Conservation (phyloP, 75 land plant genomes). For the Picea sitchensis region DNA sequence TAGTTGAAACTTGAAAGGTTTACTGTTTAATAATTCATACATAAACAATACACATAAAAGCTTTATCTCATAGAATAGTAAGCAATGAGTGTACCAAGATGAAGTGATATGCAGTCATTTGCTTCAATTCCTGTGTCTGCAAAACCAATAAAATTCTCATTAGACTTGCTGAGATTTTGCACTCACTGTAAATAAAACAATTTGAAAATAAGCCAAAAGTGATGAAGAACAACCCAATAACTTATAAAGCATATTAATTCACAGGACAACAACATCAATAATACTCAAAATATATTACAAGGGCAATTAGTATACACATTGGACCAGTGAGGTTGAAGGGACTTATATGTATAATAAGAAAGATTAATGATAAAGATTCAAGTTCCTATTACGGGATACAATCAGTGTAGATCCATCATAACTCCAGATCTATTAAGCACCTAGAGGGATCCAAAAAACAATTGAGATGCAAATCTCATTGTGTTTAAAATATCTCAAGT, state of each 20-base stretch:
- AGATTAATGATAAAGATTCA: background rate
- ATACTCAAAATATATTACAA: background rate
- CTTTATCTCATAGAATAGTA: background rate
- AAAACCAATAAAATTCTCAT: background rate
- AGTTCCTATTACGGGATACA: background rate
- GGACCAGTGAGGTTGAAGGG: background rate
- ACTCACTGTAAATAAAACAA: background rate
- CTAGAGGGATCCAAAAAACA: too few species aligned
- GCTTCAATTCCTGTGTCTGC: slow-evolving; percentile 4
- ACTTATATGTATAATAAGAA: background rate
- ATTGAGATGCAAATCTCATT: too few species aligned
- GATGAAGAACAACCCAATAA: background rate
- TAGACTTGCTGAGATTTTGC: background rate
- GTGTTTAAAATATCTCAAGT: too few species aligned
- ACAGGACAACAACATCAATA: background rate
- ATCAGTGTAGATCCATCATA: background rate
- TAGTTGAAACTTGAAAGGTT: too few species aligned
- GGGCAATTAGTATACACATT: background rate
- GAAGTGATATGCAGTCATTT: slow-evolving; percentile 2
- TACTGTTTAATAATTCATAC: too few species aligned
- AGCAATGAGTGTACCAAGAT: background rate
- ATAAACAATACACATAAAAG: too few species aligned
- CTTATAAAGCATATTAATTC: background rate
- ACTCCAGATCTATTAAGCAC: too few species aligned
- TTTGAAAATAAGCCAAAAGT: background rate